Percentiles rank a stretch among this genome's conserved stretches.
phyloP scores from a whole-genome alignment of 805 yeast genomes.

The Suhomyces pyralidae region DNA sequence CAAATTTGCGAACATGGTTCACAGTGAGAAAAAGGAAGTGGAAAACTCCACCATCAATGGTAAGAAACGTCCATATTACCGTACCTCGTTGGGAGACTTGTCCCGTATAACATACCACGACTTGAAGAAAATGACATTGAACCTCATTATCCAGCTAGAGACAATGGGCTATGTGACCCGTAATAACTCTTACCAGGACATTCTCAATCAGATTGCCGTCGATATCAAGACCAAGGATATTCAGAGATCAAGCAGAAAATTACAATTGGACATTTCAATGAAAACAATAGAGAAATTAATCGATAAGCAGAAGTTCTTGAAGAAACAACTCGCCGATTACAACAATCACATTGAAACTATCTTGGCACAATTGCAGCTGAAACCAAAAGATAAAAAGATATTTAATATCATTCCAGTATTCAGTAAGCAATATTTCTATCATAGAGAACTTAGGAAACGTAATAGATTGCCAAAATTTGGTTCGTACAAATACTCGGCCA shows the following conservation, averaged over 20 bases:
- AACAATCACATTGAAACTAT: conserved; percentile 45
- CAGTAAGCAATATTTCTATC: conserved; percentile 74
- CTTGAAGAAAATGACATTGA: conserved; percentile 72
- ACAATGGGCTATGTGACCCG: conserved; percentile 60
- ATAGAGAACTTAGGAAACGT: conserved; percentile 60
- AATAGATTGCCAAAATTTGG: conserved; percentile 76
- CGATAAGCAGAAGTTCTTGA: conserved; percentile 45
- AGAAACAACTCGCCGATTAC: conserved; percentile 45
- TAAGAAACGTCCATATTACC: conserved; percentile 42
- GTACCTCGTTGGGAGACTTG: conserved; percentile 50
- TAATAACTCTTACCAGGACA: conserved; percentile 67
- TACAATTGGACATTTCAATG: conserved; percentile 40
- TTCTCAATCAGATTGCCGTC: conserved; percentile 77
- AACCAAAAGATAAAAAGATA: conserved; percentile 45
- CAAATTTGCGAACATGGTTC: conserved; percentile 53
- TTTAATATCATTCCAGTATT: conserved; percentile 51
- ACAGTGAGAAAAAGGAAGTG: conserved; percentile 36
- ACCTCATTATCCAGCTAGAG: conserved; percentile 74
- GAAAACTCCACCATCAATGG: conserved; percentile 36
- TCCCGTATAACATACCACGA: conserved; percentile 59
- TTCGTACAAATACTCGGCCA: conserved; percentile 71
- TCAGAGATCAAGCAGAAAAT: conserved; percentile 40
- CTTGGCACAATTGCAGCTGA: conserved; percentile 42
- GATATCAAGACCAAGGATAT: conserved; percentile 61
- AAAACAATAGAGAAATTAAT: conserved; percentile 43